phyloP scores from a whole-genome alignment of 495 filamentous ascomycete genomes.

The Pyrenula aspistea region DNA sequence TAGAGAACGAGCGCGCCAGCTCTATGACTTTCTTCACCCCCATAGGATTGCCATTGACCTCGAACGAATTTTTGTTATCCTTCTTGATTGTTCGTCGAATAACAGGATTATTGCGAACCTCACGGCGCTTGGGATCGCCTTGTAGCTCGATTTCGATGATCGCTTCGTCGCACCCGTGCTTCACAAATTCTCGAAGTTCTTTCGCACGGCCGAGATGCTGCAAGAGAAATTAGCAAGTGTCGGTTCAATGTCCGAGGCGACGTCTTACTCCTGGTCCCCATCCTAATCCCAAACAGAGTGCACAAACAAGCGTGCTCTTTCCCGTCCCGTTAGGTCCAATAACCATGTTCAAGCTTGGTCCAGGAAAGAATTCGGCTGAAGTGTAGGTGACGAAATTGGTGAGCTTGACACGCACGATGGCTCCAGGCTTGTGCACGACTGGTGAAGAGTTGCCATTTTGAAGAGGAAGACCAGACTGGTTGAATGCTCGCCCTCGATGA shows the following conservation, averaged over 20 bases:
- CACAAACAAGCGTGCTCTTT: constrained; percentile 95
- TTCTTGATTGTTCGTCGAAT: constrained; percentile 65
- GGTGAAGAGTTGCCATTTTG: neutral
- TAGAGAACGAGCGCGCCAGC: constrained; percentile 57
- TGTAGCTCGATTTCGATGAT: constrained; percentile 81
- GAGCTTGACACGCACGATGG: constrained; percentile 79
- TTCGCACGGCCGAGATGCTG: constrained; percentile 79
- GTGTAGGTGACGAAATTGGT: constrained; percentile 94
- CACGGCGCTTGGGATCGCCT: constrained; percentile 25
- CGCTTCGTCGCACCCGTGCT: constrained; percentile 69
- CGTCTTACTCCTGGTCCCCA: constrained; percentile 53
- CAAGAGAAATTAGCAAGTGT: constrained; percentile 1
- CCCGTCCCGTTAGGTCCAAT: constrained; percentile 97
- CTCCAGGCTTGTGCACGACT: constrained; percentile 53
- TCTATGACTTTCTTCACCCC: constrained; percentile 47
- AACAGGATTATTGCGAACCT: constrained; percentile 45
- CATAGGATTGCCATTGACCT: constrained; percentile 48
- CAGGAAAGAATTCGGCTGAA: constrained; percentile 75
- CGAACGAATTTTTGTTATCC: constrained; percentile 69
- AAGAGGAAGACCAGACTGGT: neutral
- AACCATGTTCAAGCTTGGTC: constrained; percentile 94
- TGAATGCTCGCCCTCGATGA: neutral
- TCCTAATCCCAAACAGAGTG: constrained; percentile 87
- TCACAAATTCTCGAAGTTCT: constrained; percentile 80
- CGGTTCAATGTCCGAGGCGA: constrained; percentile 1